Evolutionary conservation across 345 rosid species (phyloP).

Genomic region (Ceriops decandra): DNA sequence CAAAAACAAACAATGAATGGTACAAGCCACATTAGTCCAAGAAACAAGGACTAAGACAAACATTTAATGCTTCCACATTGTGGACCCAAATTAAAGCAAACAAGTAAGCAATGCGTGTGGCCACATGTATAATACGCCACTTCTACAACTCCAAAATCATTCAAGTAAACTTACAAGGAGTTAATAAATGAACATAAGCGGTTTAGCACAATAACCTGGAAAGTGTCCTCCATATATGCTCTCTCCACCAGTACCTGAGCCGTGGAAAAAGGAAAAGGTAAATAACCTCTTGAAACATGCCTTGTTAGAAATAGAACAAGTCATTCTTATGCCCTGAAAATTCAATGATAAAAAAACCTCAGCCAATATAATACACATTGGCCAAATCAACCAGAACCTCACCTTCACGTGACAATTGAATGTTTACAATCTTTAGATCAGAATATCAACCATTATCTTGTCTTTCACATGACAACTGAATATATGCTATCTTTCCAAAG

Average conservation of each 20-base stretch:
- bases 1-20: too few species aligned
- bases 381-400: too few species aligned
- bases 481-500: too few species aligned
- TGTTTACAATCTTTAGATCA: too few species aligned
- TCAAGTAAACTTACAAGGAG: not conserved
- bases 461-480: not conserved
- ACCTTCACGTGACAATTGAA: too few species aligned
- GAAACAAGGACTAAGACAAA: not conserved
- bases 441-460: not conserved
- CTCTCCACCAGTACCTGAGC: conserved; percentile 85
- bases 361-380: too few species aligned
- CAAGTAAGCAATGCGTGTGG: not conserved
- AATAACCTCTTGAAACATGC: not conserved
- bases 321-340: not conserved
- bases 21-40: not conserved
- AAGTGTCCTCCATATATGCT: conserved; percentile 80
- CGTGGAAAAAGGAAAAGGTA: conserved; percentile 9
- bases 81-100: not conserved
- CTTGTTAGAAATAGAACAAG: too few species aligned
- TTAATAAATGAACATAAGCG: not conserved
- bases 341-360: too few species aligned
- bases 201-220: conserved; percentile 58
- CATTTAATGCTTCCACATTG: conserved; percentile 1
- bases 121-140: not conserved
- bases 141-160: not conserved